Evolutionary conservation across 176 grass and related monocot genomes (phyloP), one percentile per base, ranked within the genome.

Genomic region (Carex littledalei): DNA sequence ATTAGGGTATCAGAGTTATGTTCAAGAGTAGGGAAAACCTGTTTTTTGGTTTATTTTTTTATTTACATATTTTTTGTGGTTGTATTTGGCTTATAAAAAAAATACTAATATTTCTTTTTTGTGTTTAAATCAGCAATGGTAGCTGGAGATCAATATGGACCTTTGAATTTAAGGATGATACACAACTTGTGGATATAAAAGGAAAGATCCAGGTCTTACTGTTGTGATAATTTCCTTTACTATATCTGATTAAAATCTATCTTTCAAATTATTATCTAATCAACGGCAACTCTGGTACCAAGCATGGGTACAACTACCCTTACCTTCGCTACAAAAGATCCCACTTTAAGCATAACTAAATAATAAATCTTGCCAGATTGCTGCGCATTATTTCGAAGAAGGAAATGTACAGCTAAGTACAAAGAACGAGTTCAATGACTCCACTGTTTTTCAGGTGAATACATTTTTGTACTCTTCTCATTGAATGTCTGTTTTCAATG

Each of bases 311-410:
- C 18, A 72, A 47, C 17, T 72, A 47, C 68, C 8, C 74, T 31
- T 56, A 32, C 49, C 49, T 13, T 77, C 8, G 22, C 49, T 78
- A 29, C 11, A 66, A 47, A 74, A 86, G 31, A 37, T 31, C 24
- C 71, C 82, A 14, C 32, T 45, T 18, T 84, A 50, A 59, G 32
- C 73, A 21, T 68, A 80, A 35, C 74, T 77, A 65, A 67, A 54
- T 80, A 47, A 62, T 92, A 20, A 14, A 83, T 91, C 52, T 70
- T 67, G 3, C 37, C 90, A 99, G 96, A 88, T 95, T 81, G 93
- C 65, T 87, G 96, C 93, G 63, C 96, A 99, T 93, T 99, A 99
- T 91, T 99, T 95, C 80, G 96, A 99, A 86, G 96, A 99, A 92
- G 96, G 96, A 87, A 99, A 99, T 91, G 96, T 99, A 47, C 96